Conservation (phyloP, 1,284 basidiomycete species). For the Volvariella surrecta region DNA sequence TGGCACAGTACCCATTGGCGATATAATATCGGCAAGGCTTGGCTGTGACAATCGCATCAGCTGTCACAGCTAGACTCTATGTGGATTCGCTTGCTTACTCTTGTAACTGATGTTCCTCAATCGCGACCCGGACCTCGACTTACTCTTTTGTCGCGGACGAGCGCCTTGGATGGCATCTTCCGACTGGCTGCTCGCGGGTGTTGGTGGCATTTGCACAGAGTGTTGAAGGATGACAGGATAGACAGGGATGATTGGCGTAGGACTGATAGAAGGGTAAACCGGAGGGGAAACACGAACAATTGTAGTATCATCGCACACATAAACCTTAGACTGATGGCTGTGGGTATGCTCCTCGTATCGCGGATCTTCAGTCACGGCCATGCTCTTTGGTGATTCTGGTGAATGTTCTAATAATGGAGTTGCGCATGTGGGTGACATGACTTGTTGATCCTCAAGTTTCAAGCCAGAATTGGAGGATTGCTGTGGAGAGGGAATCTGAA, state of each 20-base stretch:
- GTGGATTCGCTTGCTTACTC: slow-evolving; percentile 22
- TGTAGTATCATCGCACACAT: slow-evolving; percentile 22
- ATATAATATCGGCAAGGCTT: slow-evolving; percentile 59
- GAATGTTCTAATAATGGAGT: too few relatives aligned
- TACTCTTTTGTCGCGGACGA: neutral
- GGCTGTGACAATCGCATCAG: slow-evolving; percentile 26
- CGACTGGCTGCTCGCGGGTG: neutral
- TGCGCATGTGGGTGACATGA: too few relatives aligned
- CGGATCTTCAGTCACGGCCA: slow-evolving; percentile 24
- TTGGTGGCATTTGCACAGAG: slow-evolving; percentile 8
- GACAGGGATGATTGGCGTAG: slow-evolving; percentile 9
- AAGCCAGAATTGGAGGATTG: too few relatives aligned
- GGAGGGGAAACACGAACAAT: slow-evolving; percentile 24
- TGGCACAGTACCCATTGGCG: slow-evolving; percentile 40
- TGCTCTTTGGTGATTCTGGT: too few relatives aligned
- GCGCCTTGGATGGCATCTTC: too few relatives aligned
- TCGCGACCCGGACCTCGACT: neutral
- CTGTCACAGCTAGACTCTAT: neutral
- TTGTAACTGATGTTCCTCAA: slow-evolving; percentile 22
- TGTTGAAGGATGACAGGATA: neutral
- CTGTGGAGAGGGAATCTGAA: too few relatives aligned
- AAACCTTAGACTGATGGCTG: slow-evolving; percentile 27
- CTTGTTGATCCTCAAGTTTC: too few relatives aligned
- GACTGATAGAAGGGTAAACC: slow-evolving; percentile 11
- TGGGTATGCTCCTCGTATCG: slow-evolving; percentile 29